Evolutionary conservation across 306 rosid genomes (phyloP).

Genomic region (Gastrolobium villosum): DNA sequence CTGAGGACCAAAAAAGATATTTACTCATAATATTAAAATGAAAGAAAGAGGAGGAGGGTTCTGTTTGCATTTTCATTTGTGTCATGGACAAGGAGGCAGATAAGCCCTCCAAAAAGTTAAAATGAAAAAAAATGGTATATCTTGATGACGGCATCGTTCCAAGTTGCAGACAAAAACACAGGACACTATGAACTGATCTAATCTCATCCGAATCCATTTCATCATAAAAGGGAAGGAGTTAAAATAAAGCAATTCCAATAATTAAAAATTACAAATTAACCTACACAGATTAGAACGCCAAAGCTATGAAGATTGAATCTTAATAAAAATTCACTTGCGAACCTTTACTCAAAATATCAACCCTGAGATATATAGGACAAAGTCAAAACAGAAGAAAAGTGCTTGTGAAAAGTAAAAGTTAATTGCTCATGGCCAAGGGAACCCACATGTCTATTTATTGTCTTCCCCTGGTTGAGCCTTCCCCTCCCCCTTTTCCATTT

Average conservation of each 20-base stretch:
- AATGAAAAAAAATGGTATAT: not conserved
- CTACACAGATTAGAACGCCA: constrained; percentile 34
- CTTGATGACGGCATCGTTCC: constrained; percentile 26
- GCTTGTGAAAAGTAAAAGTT: constrained; percentile 35
- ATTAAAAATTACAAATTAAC: constrained; percentile 30
- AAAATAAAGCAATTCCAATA: constrained; percentile 39
- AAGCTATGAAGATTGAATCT: constrained; percentile 37
- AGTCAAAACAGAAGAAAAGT: constrained; percentile 49
- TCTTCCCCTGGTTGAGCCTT: constrained; percentile 9
- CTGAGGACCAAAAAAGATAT: too few species aligned
- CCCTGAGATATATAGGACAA: constrained; percentile 10
- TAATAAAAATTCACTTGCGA: constrained; percentile 19
- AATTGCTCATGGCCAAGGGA: constrained; percentile 38
- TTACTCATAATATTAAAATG: too few species aligned
- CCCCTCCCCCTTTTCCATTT: constrained; percentile 2
- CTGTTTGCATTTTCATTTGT: constrained; percentile 39
- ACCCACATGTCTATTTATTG: constrained; percentile 43
- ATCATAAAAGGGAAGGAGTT: constrained; percentile 40
- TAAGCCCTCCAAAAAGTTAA: constrained; percentile 20
- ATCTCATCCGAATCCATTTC: constrained; percentile 39
- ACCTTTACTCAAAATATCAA: constrained; percentile 34
- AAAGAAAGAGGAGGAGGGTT: not conserved
- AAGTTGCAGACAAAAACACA: constrained; percentile 49
- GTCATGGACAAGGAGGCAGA: constrained; percentile 50
- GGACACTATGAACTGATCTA: constrained; percentile 47